Base-by-base conservation (phyloP, 805 yeast species). In the Hermanozyma aechmeae region DNA sequence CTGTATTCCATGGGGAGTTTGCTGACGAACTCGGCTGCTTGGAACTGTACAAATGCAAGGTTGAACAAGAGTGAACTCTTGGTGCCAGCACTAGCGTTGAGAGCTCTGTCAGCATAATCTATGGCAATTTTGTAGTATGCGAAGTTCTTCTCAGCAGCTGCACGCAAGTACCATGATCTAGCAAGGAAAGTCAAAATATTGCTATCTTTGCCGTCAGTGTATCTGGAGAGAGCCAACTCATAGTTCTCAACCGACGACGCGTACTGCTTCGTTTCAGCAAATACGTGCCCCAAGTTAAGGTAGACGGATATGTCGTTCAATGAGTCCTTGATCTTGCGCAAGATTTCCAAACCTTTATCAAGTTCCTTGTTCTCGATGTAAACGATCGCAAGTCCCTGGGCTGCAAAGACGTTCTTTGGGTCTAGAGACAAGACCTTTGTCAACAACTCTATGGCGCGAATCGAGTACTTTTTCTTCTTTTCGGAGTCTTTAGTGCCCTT, bases 331-430 rank as follows among this genome's bases (percentile, higher is more conserved):
- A 87, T 76, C 43, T 87, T 85, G 52, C 93, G 72, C 46, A 92
- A 76, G 25, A 87, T 78, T 40, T 84, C 94, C 45, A 87, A 65
- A 0, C 97, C 95, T 36, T 77, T 66, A 15, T 73, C 76, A 19
- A 73, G 58, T 42, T 82, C 77, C 40, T 78, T 77, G 45, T 77
- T 79, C 46, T 89, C 96, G 8, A 94, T 93, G 52, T 85, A 81
- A 4, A 86, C 75, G 32, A 92, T 85, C 1, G 96, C 97, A 37
- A 92, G 68, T 31, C 99, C 99, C 55, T 92, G 98, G 1, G 98
- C 97, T 4, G 98, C 99, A 59, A 79, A 92, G 1, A 87, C 89
- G 50, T 89, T 84, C 41, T 70, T 65, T 2, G 87, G 74, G 57
- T 92, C 97, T 16, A 86, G 57, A 28, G 81, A 77, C 30, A 92